phyloP scores from a whole-genome alignment of 495 filamentous ascomycete species.

The Lasiosphaeriaceae sp. region DNA sequence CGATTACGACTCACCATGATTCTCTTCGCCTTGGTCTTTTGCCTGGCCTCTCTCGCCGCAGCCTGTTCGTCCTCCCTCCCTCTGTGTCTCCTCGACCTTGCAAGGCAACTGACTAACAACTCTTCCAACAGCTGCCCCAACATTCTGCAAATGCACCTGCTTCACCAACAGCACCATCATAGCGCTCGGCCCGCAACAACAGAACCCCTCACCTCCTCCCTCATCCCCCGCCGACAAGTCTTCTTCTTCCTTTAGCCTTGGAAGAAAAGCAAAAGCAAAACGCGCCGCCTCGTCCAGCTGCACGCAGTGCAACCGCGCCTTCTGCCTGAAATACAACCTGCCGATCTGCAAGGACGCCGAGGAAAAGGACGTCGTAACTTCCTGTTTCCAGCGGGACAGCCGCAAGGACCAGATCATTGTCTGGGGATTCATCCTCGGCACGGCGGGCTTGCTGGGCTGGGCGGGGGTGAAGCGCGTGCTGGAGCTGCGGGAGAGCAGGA shows the following conservation, averaged over 20 bases:
- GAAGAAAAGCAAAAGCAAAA: slow-evolving; percentile 1
- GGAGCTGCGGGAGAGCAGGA: slow-evolving; percentile 49
- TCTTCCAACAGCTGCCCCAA: slow-evolving; percentile 52
- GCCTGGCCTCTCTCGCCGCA: slow-evolving; percentile 27
- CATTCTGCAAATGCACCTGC: slow-evolving; percentile 98
- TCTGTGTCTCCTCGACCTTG: too few relatives aligned
- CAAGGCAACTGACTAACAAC: slow-evolving; percentile 3
- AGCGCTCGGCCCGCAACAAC: slow-evolving; percentile 49
- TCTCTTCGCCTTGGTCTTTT: slow-evolving; percentile 25
- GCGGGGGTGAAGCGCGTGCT: slow-evolving; percentile 57
- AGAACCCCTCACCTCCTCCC: slow-evolving; percentile 17
- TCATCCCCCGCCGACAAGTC: slow-evolving; percentile 13
- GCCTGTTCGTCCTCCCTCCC: slow-evolving; percentile 28
- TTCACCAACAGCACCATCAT: slow-evolving; percentile 90
- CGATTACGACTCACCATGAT: slow-evolving; percentile 32
- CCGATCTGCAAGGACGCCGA: slow-evolving; percentile 83
- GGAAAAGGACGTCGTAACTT: slow-evolving; percentile 82
- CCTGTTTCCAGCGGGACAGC: slow-evolving; percentile 91
- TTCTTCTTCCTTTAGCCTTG: slow-evolving; percentile 26
- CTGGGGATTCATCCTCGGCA: slow-evolving; percentile 85
- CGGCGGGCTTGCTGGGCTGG: slow-evolving; percentile 76
- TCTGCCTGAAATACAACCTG: slow-evolving; percentile 79
- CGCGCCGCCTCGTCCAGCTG: slow-evolving; percentile 49
- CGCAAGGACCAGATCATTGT: slow-evolving; percentile 88
- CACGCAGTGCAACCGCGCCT: slow-evolving; percentile 84